Conservation (phyloP, 495 filamentous ascomycete genomes). For the Xanthoparmelia taractica region DNA sequence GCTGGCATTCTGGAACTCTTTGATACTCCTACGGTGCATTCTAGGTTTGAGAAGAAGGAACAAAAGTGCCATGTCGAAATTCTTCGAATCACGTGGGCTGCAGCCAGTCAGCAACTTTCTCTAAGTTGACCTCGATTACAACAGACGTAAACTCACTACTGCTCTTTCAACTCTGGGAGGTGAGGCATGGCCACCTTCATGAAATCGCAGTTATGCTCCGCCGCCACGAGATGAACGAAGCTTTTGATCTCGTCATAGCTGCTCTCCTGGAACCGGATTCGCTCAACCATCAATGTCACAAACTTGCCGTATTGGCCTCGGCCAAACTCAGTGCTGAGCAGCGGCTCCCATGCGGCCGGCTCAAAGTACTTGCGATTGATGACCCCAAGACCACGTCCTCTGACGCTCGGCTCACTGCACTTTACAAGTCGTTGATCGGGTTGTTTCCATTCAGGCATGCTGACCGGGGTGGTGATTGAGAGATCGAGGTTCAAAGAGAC, state of each 20-base stretch:
- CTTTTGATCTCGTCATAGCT: constrained; percentile 8
- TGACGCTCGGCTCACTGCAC: neutral
- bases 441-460: neutral
- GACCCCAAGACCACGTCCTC: constrained; percentile 7
- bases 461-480: neutral
- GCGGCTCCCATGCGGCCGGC: constrained; percentile 7
- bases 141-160: constrained; percentile 5
- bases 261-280: constrained; percentile 13
- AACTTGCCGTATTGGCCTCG: constrained; percentile 12
- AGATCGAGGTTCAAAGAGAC: neutral
- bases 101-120: neutral
- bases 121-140: neutral
- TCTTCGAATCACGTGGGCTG: constrained; percentile 4
- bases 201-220: constrained; percentile 14
- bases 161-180: constrained; percentile 13
- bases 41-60: constrained; percentile 10
- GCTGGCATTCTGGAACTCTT: neutral
- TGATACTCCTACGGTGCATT: constrained; percentile 4
- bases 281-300: constrained; percentile 15
- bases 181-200: constrained; percentile 11
- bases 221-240: constrained; percentile 11
- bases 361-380: constrained; percentile 4
- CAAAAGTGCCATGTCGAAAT: constrained; percentile 10
- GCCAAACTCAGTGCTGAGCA: constrained; percentile 5
- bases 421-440: neutral